Base-by-base conservation (phyloP, 441 rosid species). In the Eutrema salsugineum region DNA sequence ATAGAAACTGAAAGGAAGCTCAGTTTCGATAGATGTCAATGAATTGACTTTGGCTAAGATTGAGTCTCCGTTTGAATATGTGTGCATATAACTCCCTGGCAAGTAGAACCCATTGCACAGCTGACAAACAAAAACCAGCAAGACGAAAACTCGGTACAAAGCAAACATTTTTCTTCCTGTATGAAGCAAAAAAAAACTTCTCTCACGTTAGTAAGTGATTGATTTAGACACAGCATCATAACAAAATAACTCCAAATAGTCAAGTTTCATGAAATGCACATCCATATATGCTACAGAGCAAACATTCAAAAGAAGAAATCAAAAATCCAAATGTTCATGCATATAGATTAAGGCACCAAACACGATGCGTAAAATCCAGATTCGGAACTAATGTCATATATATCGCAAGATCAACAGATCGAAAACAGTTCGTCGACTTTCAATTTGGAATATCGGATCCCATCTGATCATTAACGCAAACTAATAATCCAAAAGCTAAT, bases 11-110 rank as follows among this genome's bases (percentile, higher is more conserved):
- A 86, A 91, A 1, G 99, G 99, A 81, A 95, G 91, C 86, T 88
- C 96, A 0, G 98, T 95, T 75, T 91, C 97, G 11, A 93, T 89
- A 14, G 99, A 95, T 30, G 99, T 93, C 72, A 91, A 72, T 5
- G 99, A 93, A 78, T 91, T 93, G n/a, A 93, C 97, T 81, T 95
- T 95, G 48, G 91, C 92, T 1, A 17, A 11, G 66, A 93, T 85
- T 2, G 63, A 0, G 6, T 87, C 89, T 11, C 78, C 62, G 12
- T 83, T 68, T 5, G 91, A 83, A 78, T 92, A 94, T 0, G 96
- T 90, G 53, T 78, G 88, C 91, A 87, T 86, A 70, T 89, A 92
- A 79, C 96, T 91, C 65, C 99, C 98, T 0, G 99, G 99, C 24
- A 90, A 72, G 76, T 94, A 92, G 77, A 94, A 90, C 38, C 94